Conservation (phyloP, 179 eudicot genomes). For the Beta corolliflora region DNA sequence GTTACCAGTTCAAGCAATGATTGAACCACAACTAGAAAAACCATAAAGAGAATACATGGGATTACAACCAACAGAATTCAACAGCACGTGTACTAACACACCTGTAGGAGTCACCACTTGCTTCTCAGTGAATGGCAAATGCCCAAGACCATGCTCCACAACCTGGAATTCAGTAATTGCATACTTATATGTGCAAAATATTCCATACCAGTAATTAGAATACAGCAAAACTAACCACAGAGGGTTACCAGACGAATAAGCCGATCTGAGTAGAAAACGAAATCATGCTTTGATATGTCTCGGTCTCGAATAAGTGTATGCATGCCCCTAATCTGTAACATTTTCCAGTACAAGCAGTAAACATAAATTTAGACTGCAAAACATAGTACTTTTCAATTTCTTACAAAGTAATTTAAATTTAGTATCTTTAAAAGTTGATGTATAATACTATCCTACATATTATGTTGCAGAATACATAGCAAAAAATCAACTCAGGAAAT, state of each 20-base stretch:
- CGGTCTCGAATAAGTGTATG: slow-evolving; percentile 78
- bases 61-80: background rate
- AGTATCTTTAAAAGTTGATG: background rate
- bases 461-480: background rate
- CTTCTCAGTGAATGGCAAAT: slow-evolving; percentile 94
- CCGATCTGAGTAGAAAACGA: slow-evolving; percentile 96
- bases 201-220: background rate
- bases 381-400: background rate
- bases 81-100: slow-evolving; percentile 22
- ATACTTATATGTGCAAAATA: background rate
- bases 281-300: slow-evolving; percentile 97
- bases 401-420: too few relatives aligned
- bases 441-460: background rate
- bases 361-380: background rate
- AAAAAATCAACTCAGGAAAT: too few relatives aligned
- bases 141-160: slow-evolving; percentile 97
- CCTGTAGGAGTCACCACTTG: slow-evolving; percentile 97
- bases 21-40: background rate
- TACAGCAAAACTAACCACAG: slow-evolving; percentile 10
- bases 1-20: background rate
- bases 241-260: slow-evolving; percentile 87
- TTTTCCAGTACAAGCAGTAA: slow-evolving; percentile 24
- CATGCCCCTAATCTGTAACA: slow-evolving; percentile 80
- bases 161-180: slow-evolving; percentile 44
- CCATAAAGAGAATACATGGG: background rate